Percentiles rank a stretch among this genome's conserved stretches.
These are phyloP conservation scores for Hippophae rhamnoides DNA, from an alignment of 306 rosid genomes.

Conservation along the genomic window DNA sequence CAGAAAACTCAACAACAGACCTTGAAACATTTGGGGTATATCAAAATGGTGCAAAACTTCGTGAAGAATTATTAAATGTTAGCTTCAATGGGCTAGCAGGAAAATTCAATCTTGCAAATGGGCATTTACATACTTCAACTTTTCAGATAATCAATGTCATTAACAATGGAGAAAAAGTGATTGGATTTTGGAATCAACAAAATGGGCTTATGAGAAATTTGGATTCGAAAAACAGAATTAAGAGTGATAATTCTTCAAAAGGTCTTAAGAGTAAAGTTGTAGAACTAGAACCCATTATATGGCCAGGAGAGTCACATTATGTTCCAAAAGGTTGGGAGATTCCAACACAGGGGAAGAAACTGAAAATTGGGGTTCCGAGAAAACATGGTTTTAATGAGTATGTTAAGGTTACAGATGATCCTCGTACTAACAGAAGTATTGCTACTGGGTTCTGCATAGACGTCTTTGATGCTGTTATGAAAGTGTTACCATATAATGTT, in stretches of 20 bases:
- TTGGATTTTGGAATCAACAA: constrained; percentile 44
- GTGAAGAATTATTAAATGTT: constrained; percentile 18
- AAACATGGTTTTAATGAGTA: constrained; percentile 32
- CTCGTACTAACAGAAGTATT: constrained; percentile 11
- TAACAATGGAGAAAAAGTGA: constrained; percentile 19
- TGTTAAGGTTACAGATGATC: constrained; percentile 20
- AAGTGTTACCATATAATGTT: constrained; percentile 21
- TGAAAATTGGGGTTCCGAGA: constrained; percentile 40
- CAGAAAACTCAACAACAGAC: constrained; percentile 14
- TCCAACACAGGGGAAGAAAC: constrained; percentile 17
- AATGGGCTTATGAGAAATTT: constrained; percentile 21
- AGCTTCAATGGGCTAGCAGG: constrained; percentile 24
- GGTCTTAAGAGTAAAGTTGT: background rate
- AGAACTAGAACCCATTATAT: constrained; percentile 20
- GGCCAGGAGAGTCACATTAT: constrained; percentile 27
- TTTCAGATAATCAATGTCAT: constrained; percentile 29
- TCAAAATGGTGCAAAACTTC: constrained; percentile 26
- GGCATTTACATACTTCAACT: constrained; percentile 8
- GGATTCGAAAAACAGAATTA: background rate
- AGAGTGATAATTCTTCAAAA: constrained; percentile 8
- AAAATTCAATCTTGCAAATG: constrained; percentile 8
- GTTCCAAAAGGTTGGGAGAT: constrained; percentile 38
- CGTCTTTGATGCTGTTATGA: constrained; percentile 36
- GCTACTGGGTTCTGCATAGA: constrained; percentile 43
- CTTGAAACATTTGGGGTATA: constrained; percentile 27